These are phyloP conservation scores for Aspergillus carlsbadensis DNA, from an alignment of 495 filamentous ascomycete species.

Conservation along the genomic window DNA sequence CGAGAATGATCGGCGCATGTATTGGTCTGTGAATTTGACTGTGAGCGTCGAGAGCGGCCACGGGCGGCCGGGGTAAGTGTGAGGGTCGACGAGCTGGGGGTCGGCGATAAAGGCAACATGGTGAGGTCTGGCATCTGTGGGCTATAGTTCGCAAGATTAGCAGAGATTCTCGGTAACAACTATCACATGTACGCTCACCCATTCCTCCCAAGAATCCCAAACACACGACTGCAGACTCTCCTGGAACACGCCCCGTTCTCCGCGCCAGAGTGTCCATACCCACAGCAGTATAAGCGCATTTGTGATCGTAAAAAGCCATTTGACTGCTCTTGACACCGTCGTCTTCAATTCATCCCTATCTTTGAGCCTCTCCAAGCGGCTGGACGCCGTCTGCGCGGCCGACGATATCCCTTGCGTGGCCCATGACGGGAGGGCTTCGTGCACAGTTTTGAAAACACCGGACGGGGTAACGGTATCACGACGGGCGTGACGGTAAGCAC, in stretches of 20 bases:
- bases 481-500: slow-evolving; percentile 31
- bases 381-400: not conserved
- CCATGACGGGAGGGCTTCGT: slow-evolving; percentile 20
- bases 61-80: slow-evolving; percentile 92
- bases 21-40: slow-evolving; percentile 81
- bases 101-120: slow-evolving; percentile 88
- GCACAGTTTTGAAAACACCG: slow-evolving; percentile 10
- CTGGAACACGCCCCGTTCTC: slow-evolving; percentile 76
- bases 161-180: not conserved
- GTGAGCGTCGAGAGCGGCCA: slow-evolving; percentile 83
- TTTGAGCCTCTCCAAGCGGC: slow-evolving; percentile 13
- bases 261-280: slow-evolving; percentile 81
- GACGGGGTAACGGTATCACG: slow-evolving; percentile 13
- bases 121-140: slow-evolving; percentile 73
- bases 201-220: slow-evolving; percentile 88
- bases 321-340: slow-evolving; percentile 14
- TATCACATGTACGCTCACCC: slow-evolving; percentile 58
- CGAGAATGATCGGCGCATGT: slow-evolving; percentile 75
- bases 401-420: slow-evolving; percentile 26
- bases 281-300: slow-evolving; percentile 70
- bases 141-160: slow-evolving; percentile 46
- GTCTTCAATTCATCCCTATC: slow-evolving; percentile 15
- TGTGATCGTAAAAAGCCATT: slow-evolving; percentile 53
- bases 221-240: slow-evolving; percentile 66
- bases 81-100: slow-evolving; percentile 96